Evolutionary conservation across 1,284 basidiomycete genomes (phyloP).

Genomic region (Naganishia liquefaciens): DNA sequence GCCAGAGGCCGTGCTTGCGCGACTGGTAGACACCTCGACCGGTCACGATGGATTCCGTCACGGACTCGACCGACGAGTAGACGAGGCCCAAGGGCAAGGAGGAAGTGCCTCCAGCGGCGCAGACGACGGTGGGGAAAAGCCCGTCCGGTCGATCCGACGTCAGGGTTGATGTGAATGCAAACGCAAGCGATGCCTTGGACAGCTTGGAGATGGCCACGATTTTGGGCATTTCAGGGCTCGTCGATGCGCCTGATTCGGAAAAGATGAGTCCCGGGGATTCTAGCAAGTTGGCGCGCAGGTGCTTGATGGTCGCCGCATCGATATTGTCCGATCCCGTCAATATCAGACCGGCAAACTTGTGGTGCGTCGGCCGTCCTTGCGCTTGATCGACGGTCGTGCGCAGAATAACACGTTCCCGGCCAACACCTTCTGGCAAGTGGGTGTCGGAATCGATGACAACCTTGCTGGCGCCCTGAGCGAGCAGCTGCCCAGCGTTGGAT

Average conservation of each 20-base stretch:
- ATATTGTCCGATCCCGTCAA: conserved; percentile 19
- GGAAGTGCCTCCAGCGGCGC: conserved; percentile 31
- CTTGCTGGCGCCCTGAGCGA: conserved; percentile 75
- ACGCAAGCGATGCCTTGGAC: conserved; percentile 70
- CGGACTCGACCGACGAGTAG: conserved; percentile 89
- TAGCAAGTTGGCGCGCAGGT: conserved; percentile 68
- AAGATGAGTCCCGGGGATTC: conserved; percentile 62
- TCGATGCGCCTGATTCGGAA: conserved; percentile 57
- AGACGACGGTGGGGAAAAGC: conserved; percentile 86
- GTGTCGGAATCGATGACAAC: conserved; percentile 66
- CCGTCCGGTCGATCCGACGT: conserved; percentile 87
- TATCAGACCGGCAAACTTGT: conserved; percentile 55
- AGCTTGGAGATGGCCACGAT: conserved; percentile 67
- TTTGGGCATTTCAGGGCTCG: conserved; percentile 64
- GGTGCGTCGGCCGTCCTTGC: conserved; percentile 14
- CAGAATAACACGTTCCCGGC: conserved; percentile 9
- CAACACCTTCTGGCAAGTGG: conserved; percentile 33
- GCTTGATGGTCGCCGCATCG: conserved; percentile 56
- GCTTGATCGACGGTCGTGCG: conserved; percentile 8
- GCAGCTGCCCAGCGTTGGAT: conserved; percentile 61
- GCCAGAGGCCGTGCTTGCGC: conserved; percentile 92
- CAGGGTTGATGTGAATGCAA: conserved; percentile 80
- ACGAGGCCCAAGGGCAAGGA: conserved; percentile 82
- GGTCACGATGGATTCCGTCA: conserved; percentile 81
- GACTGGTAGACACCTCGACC: conserved; percentile 96